phyloP scores from a whole-genome alignment of 108 stramenopile species.

The Conticribra guillardii region DNA sequence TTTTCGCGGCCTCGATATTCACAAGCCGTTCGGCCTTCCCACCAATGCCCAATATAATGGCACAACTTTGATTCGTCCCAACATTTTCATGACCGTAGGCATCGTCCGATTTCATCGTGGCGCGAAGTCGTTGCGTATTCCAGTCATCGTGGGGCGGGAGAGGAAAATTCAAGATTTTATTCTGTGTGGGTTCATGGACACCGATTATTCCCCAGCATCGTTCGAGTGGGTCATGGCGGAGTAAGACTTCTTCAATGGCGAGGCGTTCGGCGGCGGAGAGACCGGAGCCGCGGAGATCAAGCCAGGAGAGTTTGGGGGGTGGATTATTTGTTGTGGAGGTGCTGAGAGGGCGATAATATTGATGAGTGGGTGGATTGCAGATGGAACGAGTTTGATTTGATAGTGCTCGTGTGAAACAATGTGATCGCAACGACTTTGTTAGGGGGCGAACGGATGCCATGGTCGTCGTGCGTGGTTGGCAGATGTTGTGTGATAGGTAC shows the following conservation, averaged over 20 bases:
- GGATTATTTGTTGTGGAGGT: too few relatives aligned
- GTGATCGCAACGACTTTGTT: too few relatives aligned
- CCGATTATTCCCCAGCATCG: conserved; percentile 79
- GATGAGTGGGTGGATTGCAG: too few relatives aligned
- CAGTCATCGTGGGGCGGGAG: conserved; percentile 7
- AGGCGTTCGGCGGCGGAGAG: conserved; percentile 83
- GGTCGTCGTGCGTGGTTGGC: too few relatives aligned
- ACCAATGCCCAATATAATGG: conserved; percentile 88
- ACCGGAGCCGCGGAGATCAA: conserved; percentile 73
- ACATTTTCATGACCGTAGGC: conserved; percentile 23
- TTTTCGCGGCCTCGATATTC: conserved; percentile 50
- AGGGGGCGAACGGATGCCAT: too few relatives aligned
- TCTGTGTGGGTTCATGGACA: conserved; percentile 61
- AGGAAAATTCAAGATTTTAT: conserved; percentile 32
- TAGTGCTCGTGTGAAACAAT: too few relatives aligned
- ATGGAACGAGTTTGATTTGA: too few relatives aligned
- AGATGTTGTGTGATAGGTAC: too few relatives aligned
- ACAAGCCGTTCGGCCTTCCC: conserved; percentile 82
- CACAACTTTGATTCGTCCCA: conserved; percentile 34
- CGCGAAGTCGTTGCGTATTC: conserved; percentile 22
- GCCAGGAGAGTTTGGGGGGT: conserved; percentile 40
- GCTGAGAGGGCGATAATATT: too few relatives aligned
- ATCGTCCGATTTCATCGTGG: conserved; percentile 16
- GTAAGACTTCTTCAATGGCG: conserved; percentile 79
- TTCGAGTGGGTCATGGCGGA: conserved; percentile 65